Conservation (phyloP, 176 grass and related monocot genomes). For the Chrysopogon serrulatus region DNA sequence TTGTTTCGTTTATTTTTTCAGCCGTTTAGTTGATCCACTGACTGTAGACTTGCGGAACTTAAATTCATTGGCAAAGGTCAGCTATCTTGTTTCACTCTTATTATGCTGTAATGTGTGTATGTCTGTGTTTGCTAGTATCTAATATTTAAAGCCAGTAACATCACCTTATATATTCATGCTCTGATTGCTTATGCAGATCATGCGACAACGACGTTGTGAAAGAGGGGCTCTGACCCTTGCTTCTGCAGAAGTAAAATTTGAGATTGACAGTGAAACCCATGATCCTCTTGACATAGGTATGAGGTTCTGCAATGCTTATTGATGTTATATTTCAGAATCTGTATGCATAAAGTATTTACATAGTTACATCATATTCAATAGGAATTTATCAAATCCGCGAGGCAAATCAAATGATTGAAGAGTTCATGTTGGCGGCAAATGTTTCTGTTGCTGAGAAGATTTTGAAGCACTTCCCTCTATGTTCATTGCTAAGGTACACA, state of each 20-base stretch:
- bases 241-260: slow-evolving; percentile 98
- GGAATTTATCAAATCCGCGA: slow-evolving; percentile 99
- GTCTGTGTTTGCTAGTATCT: background rate
- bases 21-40: slow-evolving; percentile 88
- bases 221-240: slow-evolving; percentile 96
- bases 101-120: background rate
- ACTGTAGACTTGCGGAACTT: slow-evolving; percentile 92
- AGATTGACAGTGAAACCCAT: slow-evolving; percentile 99
- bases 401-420: slow-evolving; percentile 99
- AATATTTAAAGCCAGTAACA: background rate
- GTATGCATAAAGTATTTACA: slow-evolving; percentile 21
- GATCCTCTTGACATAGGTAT: slow-evolving; percentile 99
- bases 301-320: slow-evolving; percentile 8
- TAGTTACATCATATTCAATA: slow-evolving; percentile 24
- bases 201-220: slow-evolving; percentile 76
- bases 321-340: slow-evolving; percentile 15
- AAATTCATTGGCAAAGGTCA: slow-evolving; percentile 94
- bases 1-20: slow-evolving; percentile 35
- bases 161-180: slow-evolving; percentile 8
- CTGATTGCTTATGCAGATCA: slow-evolving; percentile 51
- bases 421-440: slow-evolving; percentile 98
- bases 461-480: slow-evolving; percentile 83
- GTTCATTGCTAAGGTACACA: slow-evolving; percentile 77
- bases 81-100: slow-evolving; percentile 10
- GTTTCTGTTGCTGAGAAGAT: slow-evolving; percentile 96